Conservation (phyloP, 2,329 filamentous ascomycete genomes). For the Aspergillus hortae region DNA sequence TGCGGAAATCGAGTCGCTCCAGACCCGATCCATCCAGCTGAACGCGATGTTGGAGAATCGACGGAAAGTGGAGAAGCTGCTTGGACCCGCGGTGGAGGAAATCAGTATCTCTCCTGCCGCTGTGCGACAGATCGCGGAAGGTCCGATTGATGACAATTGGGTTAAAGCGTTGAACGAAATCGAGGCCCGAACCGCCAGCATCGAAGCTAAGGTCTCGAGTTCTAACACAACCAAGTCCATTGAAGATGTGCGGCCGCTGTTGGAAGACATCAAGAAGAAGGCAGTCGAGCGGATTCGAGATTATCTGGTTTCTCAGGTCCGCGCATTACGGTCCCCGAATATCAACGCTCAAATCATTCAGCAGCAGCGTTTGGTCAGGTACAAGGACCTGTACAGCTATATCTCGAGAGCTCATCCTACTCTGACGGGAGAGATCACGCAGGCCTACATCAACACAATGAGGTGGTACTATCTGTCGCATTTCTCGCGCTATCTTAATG, state of each 20-base stretch:
- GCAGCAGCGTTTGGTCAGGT: constrained; percentile 82
- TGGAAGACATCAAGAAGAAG: constrained; percentile 80
- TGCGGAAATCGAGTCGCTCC: constrained; percentile 89
- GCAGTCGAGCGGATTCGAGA: constrained; percentile 93
- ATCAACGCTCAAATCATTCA: constrained; percentile 98
- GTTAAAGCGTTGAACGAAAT: constrained; percentile 77
- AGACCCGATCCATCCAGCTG: constrained; percentile 77
- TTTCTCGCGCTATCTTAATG: constrained; percentile 81
- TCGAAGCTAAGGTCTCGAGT: constrained; percentile 65
- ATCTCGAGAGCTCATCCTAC: constrained; percentile 74
- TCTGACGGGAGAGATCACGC: constrained; percentile 85
- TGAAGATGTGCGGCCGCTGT: constrained; percentile 76
- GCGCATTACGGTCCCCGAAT: constrained; percentile 86
- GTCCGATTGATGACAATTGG: constrained; percentile 86
- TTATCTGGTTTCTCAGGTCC: constrained; percentile 90
- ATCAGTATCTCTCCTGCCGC: constrained; percentile 81
- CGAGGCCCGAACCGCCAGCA: constrained; percentile 69
- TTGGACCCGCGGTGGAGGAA: constrained; percentile 87
- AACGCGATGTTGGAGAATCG: constrained; percentile 85
- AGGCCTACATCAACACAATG: constrained; percentile 98
- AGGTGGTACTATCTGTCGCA: constrained; percentile 95
- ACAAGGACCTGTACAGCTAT: constrained; percentile 84
- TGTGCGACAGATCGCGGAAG: constrained; percentile 81
- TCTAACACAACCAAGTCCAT: constrained; percentile 68
- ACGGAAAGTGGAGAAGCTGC: constrained; percentile 79